Percentiles rank a stretch among this genome's conserved stretches.
phyloP scores from a whole-genome alignment of 805 yeast species.

The Alloascoidea hylecoeti region DNA sequence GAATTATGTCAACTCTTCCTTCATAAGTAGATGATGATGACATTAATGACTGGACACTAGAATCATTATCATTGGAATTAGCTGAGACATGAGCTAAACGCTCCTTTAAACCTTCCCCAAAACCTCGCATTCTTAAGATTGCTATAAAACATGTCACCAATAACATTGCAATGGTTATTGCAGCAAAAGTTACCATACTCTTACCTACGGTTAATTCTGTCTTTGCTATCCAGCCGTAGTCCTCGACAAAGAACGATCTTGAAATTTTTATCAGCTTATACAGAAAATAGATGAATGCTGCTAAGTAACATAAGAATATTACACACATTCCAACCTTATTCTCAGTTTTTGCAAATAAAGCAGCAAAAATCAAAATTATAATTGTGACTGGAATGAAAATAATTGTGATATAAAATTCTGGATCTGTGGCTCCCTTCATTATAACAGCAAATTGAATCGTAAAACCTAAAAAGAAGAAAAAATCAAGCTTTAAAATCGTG shows the following conservation, averaged over 20 bases:
- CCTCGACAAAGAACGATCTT: no score
- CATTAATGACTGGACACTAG: no score
- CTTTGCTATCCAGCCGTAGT: no score
- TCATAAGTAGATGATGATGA: no score
- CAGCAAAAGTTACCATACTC: slow-evolving; percentile 29
- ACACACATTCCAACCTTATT: slow-evolving; percentile 13
- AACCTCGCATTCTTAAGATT: no score
- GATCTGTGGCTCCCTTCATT: slow-evolving; percentile 22
- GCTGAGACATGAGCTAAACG: no score
- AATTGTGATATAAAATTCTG: slow-evolving; percentile 31
- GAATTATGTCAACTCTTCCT: no score
- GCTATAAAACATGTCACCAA: no score
- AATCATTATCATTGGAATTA: no score
- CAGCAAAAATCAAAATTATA: slow-evolving; percentile 21
- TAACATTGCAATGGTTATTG: slow-evolving; percentile 24
- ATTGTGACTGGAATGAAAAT: slow-evolving; percentile 30
- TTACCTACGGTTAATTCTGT: slow-evolving; percentile 23
- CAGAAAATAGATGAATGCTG: slow-evolving; percentile 29
- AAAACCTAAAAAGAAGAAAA: slow-evolving; percentile 35
- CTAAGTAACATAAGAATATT: slow-evolving; percentile 19
- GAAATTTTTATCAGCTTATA: slow-evolving; percentile 31
- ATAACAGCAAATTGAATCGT: slow-evolving; percentile 33
- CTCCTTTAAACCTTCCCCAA: no score
- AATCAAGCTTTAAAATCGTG: slow-evolving; percentile 23
- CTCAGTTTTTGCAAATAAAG: slow-evolving; percentile 23